Evolutionary conservation across 257 asterid species (phyloP).

Genomic region (Solanum infundibuliforme): DNA sequence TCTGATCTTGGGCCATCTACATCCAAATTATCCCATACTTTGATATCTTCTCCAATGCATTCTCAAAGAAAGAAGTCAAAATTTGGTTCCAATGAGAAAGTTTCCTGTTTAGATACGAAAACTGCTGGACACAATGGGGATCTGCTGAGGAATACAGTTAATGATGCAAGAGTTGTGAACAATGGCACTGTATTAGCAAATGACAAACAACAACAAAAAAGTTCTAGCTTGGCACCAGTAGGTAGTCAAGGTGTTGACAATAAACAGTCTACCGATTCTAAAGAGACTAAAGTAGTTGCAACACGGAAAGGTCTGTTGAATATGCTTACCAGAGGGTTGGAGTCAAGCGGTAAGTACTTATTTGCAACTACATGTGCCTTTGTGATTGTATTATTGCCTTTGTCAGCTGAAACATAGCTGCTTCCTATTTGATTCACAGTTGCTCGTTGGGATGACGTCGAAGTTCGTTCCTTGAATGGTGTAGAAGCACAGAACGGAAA

Average conservation of each 20-base stretch:
- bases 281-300: constrained; percentile 6
- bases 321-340: constrained; percentile 60
- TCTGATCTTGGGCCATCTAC: constrained; percentile 30
- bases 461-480: constrained; percentile 17
- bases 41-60: background rate
- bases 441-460: constrained; percentile 65
- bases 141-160: constrained; percentile 4
- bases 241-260: constrained; percentile 6
- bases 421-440: constrained; percentile 37
- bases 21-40: constrained; percentile 16
- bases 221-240: background rate
- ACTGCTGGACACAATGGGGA: constrained; percentile 6
- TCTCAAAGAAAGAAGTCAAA: constrained; percentile 9
- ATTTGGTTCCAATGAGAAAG: constrained; percentile 15
- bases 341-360: constrained; percentile 38
- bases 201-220: constrained; percentile 14
- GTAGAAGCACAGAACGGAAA: constrained; percentile 14
- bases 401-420: background rate
- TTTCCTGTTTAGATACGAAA: constrained; percentile 9
- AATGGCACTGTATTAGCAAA: constrained; percentile 18
- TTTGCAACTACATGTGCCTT: background rate
- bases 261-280: constrained; percentile 12
- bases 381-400: background rate
- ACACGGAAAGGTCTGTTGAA: constrained; percentile 27
- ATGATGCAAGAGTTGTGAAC: constrained; percentile 25